Conservation (phyloP, 2,329 filamentous ascomycete species). For the Cladosporium sp. region DNA sequence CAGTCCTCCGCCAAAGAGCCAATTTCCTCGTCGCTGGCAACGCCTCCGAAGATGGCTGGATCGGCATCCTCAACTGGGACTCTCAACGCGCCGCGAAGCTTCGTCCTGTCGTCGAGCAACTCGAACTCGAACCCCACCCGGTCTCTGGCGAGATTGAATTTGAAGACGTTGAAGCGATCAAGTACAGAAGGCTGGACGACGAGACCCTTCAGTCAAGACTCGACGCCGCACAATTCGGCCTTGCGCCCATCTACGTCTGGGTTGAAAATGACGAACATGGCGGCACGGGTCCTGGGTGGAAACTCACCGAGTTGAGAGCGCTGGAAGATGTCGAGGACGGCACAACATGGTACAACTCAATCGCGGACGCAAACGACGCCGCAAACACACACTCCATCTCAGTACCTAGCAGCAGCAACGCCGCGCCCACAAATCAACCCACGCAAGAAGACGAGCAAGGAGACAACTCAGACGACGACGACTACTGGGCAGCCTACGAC, state of each 20-base stretch:
- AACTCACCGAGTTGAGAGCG: conserved; percentile 65
- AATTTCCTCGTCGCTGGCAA: conserved; percentile 56
- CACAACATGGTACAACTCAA: conserved; percentile 53
- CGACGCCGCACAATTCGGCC: conserved; percentile 55
- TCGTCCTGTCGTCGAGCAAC: conserved; percentile 56
- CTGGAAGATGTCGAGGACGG: conserved; percentile 54
- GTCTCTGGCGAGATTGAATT: conserved; percentile 76
- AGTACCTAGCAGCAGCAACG: conserved; percentile 17
- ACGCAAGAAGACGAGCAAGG: conserved; percentile 26
- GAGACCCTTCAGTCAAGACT: conserved; percentile 71
- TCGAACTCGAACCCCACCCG: conserved; percentile 72
- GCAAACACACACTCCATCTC: conserved; percentile 11
- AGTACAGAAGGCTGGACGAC: conserved; percentile 65
- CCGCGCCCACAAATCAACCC: conserved; percentile 15
- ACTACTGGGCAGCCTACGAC: conserved; percentile 78
- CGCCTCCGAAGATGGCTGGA: conserved; percentile 54
- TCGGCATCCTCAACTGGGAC: conserved; percentile 69
- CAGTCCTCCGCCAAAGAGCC: conserved; percentile 59
- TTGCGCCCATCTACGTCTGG: conserved; percentile 66
- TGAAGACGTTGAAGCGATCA: conserved; percentile 59
- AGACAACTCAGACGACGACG: conserved; percentile 68
- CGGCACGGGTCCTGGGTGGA: conserved; percentile 58
- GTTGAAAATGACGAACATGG: conserved; percentile 62
- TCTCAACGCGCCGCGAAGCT: conserved; percentile 54
- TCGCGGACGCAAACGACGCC: conserved; percentile 58